These are phyloP conservation scores for Komagataea norvegica DNA, from an alignment of 1,139 yeast species.

Conservation along the genomic window DNA sequence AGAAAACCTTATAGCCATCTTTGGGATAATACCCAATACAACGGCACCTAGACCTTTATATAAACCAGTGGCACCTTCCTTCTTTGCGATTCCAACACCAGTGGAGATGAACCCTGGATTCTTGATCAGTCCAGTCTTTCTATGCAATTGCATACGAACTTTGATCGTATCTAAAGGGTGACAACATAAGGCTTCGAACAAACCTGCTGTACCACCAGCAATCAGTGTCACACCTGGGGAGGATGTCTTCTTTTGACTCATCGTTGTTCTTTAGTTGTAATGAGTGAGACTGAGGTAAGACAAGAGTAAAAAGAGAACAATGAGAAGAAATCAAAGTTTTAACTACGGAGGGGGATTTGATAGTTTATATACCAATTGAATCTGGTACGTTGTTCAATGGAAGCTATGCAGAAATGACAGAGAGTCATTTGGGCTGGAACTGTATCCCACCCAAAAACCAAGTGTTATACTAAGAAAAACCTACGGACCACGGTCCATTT, in stretches of 20 bases:
- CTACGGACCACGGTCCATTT: constrained; percentile 1
- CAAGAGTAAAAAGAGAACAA: neutral
- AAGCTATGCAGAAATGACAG: no score
- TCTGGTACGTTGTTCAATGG: no score
- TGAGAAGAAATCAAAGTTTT: neutral
- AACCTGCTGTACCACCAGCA: constrained; percentile 97
- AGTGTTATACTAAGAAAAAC: neutral
- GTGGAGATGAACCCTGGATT: constrained; percentile 85
- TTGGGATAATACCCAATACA: constrained; percentile 94
- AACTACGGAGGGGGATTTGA: neutral
- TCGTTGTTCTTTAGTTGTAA: neutral
- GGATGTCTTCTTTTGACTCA: constrained; percentile 28
- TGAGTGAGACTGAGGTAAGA: neutral
- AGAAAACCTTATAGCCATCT: constrained; percentile 95
- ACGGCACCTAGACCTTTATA: constrained; percentile 98
- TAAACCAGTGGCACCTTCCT: constrained; percentile 81
- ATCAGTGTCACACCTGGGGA: constrained; percentile 67
- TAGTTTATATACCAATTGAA: constrained; percentile 1
- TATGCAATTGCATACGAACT: constrained; percentile 91
- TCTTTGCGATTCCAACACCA: constrained; percentile 69
- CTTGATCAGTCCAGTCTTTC: constrained; percentile 53
- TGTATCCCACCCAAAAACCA: neutral
- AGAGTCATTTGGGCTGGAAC: neutral
- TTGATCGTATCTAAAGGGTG: constrained; percentile 95
- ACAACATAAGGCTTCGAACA: constrained; percentile 92